Evolutionary conservation across 805 yeast species (phyloP).

Genomic region (Kuraishia ogatae): DNA sequence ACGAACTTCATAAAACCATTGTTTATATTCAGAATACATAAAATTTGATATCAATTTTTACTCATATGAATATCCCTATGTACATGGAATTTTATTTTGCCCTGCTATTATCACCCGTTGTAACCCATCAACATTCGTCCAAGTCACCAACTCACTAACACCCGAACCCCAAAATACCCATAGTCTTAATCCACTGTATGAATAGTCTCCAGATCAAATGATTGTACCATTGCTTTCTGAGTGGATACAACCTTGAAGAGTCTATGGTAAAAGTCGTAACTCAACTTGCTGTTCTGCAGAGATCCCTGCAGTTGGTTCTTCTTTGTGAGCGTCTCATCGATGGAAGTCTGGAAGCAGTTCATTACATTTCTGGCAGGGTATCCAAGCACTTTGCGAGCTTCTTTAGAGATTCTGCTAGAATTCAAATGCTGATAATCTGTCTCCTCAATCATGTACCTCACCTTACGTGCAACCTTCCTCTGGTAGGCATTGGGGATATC

Average conservation of each 20-base stretch:
- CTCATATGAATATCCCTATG: too few species aligned
- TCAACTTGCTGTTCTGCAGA: slow-evolving; percentile 46
- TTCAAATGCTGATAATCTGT: slow-evolving; percentile 75
- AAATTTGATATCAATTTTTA: too few species aligned
- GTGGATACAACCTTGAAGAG: slow-evolving; percentile 34
- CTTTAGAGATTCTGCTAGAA: slow-evolving; percentile 70
- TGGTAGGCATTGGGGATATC: slow-evolving; percentile 91
- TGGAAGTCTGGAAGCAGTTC: slow-evolving; percentile 52
- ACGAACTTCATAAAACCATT: too few species aligned
- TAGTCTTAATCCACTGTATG: neutral
- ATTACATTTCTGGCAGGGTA: slow-evolving; percentile 80
- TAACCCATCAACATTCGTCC: too few species aligned
- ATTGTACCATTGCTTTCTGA: slow-evolving; percentile 20
- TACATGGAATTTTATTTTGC: too few species aligned
- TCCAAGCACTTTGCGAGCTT: slow-evolving; percentile 71
- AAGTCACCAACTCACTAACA: too few species aligned
- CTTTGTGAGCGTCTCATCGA: slow-evolving; percentile 52
- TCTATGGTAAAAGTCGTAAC: slow-evolving; percentile 44
- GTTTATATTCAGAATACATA: too few species aligned
- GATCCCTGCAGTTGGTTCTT: slow-evolving; percentile 46
- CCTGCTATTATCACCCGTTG: too few species aligned
- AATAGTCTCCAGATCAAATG: neutral
- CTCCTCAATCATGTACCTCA: slow-evolving; percentile 50
- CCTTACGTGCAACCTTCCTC: slow-evolving; percentile 66
- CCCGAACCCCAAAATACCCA: too few species aligned